Evolutionary conservation across 176 grass and related monocot genomes (phyloP).

Genomic region (Secale cereale): DNA sequence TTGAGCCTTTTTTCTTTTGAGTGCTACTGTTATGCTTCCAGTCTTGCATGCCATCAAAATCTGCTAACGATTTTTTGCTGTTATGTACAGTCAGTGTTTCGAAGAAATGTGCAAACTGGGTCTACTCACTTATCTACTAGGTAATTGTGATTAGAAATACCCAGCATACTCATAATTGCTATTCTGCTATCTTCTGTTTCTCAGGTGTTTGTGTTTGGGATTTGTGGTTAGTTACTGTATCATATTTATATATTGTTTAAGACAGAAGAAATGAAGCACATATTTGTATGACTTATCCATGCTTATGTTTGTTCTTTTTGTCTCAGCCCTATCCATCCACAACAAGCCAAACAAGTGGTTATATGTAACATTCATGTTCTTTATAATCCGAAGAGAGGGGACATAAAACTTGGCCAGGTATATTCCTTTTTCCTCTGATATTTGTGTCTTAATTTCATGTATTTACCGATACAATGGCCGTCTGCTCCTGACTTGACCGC

Average conservation of each 20-base stretch:
- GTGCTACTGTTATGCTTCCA: conserved; percentile 8
- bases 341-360: conserved; percentile 60
- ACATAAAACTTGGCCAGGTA: conserved; percentile 96
- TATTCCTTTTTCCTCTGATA: conserved; percentile 10
- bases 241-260: conserved; percentile 1
- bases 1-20: not conserved
- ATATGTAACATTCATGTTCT: conserved; percentile 93
- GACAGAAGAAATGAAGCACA: conserved; percentile 15
- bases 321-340: conserved; percentile 36
- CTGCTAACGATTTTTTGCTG: conserved; percentile 24
- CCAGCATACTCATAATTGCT: not conserved
- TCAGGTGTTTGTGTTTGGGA: not conserved
- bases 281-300: conserved; percentile 20
- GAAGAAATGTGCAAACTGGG: conserved; percentile 41
- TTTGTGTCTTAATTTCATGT: conserved; percentile 6
- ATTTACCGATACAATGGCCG: not conserved
- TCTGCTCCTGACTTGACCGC: not conserved
- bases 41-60: conserved; percentile 25
- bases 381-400: conserved; percentile 96
- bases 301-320: conserved; percentile 13
- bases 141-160: conserved; percentile 36
- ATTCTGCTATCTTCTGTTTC: conserved; percentile 15
- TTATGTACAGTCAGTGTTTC: conserved; percentile 47
- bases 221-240: not conserved
- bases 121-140: conserved; percentile 41